Conservation (phyloP, 1,284 basidiomycete species). For the Puccinia horiana region DNA sequence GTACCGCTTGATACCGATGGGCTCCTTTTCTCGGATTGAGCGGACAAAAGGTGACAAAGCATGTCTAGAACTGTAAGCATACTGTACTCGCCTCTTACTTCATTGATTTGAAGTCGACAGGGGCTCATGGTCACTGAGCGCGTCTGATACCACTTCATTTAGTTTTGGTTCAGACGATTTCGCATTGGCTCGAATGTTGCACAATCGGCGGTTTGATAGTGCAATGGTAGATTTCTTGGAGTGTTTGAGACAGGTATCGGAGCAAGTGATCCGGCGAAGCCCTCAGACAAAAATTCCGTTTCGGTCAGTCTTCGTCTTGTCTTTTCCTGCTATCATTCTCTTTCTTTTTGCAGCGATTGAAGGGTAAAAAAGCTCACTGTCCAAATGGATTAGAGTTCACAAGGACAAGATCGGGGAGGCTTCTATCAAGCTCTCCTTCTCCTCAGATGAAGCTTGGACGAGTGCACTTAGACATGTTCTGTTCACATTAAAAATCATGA, state of each 20-base stretch:
- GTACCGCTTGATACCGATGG: constrained; percentile 84
- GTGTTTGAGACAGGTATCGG: constrained; percentile 85
- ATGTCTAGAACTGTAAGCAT: constrained; percentile 75
- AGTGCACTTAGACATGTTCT: constrained; percentile 86
- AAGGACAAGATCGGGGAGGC: constrained; percentile 96
- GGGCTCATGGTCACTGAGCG: neutral
- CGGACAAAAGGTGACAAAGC: constrained; percentile 71
- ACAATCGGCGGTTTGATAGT: constrained; percentile 91
- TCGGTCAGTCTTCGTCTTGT: constrained; percentile 68
- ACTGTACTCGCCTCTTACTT: neutral
- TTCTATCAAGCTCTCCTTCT: constrained; percentile 89
- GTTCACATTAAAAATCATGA: constrained; percentile 70
- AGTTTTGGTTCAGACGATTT: constrained; percentile 78
- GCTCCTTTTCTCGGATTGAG: constrained; percentile 87
- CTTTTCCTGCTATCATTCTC: constrained; percentile 47
- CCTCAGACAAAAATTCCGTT: constrained; percentile 76
- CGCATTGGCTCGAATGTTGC: constrained; percentile 78
- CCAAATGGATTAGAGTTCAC: constrained; percentile 66
- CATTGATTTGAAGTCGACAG: neutral
- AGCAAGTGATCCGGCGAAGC: constrained; percentile 75
- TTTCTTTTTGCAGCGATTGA: constrained; percentile 24
- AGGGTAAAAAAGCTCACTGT: neutral
- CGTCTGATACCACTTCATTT: neutral
- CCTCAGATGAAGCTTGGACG: constrained; percentile 88
- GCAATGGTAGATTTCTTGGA: constrained; percentile 95